Conservation (phyloP, 1,139 yeast species). For the Suhomyces taliae region DNA sequence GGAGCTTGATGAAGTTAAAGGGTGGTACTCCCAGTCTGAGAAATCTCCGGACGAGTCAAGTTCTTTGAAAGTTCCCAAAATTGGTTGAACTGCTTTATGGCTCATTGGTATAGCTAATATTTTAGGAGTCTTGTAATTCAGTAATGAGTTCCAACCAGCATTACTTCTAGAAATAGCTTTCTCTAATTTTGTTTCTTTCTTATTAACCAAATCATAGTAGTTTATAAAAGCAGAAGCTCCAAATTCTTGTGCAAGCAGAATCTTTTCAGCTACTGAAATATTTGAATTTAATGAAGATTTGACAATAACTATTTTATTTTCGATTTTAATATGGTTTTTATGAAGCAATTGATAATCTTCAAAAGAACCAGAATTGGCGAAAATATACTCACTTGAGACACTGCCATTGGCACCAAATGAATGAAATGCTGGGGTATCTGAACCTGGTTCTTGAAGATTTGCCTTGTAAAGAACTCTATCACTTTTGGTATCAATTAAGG, state of each 20-base stretch:
- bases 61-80: conserved; percentile 27
- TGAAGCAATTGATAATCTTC: conserved; percentile 29
- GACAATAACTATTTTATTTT: conserved; percentile 34
- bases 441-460: conserved; percentile 26
- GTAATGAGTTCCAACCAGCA: conserved; percentile 15
- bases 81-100: conserved; percentile 29
- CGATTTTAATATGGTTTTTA: conserved; percentile 20
- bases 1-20: conserved; percentile 15
- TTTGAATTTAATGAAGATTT: conserved; percentile 16
- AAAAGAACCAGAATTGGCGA: conserved; percentile 31
- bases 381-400: conserved; percentile 27
- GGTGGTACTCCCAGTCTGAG: conserved; percentile 29
- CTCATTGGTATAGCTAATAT: conserved; percentile 43
- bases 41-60: conserved; percentile 14
- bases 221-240: conserved; percentile 34
- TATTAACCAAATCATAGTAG: conserved; percentile 20
- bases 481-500: conserved; percentile 23
- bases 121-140: conserved; percentile 13
- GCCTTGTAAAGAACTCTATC: conserved; percentile 28
- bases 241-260: conserved; percentile 26
- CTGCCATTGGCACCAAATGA: conserved; percentile 33
- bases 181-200: conserved; percentile 11
- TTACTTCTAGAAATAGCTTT: conserved; percentile 27
- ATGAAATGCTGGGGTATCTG: conserved; percentile 39
- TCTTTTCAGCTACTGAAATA: conserved; percentile 26